Conservation (phyloP, 768 basidiomycete genomes). For the Boletus sp. region DNA sequence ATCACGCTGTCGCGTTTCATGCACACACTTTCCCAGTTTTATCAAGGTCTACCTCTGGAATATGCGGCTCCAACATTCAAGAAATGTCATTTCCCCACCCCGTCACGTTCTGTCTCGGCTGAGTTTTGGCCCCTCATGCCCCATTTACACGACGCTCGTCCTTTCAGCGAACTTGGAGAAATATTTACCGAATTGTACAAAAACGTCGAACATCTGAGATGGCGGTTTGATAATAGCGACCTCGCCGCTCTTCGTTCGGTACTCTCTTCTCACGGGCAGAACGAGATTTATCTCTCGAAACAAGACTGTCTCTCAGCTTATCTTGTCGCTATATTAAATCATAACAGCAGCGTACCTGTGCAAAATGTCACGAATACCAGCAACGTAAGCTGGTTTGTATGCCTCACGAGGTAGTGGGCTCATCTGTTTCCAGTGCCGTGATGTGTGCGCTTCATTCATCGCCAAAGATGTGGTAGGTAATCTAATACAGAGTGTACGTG, state of each 20-base stretch:
- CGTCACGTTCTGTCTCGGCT: constrained; percentile 8
- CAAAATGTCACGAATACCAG: constrained; percentile 27
- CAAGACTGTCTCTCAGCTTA: constrained; percentile 35
- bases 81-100: constrained; percentile 23
- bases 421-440: constrained; percentile 18
- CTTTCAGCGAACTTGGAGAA: constrained; percentile 17
- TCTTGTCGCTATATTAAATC: constrained; percentile 24
- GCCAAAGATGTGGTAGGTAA: constrained; percentile 19
- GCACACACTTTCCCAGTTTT: constrained; percentile 29
- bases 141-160: constrained; percentile 22
- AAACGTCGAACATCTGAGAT: constrained; percentile 16
- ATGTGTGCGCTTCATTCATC: constrained; percentile 16
- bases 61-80: constrained; percentile 23
- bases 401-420: background rate
- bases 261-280: constrained; percentile 4
- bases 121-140: constrained; percentile 23
- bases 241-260: constrained; percentile 15
- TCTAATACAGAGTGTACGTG: constrained; percentile 21
- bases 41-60: constrained; percentile 20
- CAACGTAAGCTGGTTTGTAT: constrained; percentile 21
- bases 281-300: constrained; percentile 11
- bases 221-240: constrained; percentile 9
- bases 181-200: constrained; percentile 12
- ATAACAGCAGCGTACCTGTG: constrained; percentile 10
- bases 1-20: constrained; percentile 28